A percentile compares a stretch with the other conserved stretches of the same genome.
These are phyloP conservation scores for Diaporthe sp. DNA, from an alignment of 2,329 filamentous ascomycete genomes.

Conservation along the genomic window DNA sequence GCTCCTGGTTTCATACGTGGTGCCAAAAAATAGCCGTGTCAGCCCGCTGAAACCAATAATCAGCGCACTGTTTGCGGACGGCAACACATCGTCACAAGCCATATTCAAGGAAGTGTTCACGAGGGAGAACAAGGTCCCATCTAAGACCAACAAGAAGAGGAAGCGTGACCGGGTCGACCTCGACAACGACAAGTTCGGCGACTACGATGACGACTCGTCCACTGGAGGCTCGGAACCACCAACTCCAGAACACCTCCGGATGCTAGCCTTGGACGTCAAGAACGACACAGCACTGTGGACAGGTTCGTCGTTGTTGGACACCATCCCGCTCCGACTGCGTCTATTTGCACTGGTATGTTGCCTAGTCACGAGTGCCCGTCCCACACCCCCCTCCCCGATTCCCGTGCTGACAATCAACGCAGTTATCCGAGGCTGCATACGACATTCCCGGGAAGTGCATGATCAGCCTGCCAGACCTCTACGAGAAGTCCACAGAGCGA, in stretches of 20 bases:
- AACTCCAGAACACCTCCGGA: slow-evolving; percentile 52
- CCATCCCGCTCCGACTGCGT: slow-evolving; percentile 70
- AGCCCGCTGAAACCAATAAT: slow-evolving; percentile 66
- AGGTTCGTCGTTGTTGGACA: slow-evolving; percentile 58
- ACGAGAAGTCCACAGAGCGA: slow-evolving; percentile 66
- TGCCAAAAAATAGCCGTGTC: slow-evolving; percentile 51
- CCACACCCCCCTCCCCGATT: not conserved
- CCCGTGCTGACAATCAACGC: slow-evolving; percentile 36
- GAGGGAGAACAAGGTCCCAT: slow-evolving; percentile 66
- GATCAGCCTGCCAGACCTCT: slow-evolving; percentile 62
- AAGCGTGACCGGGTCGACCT: slow-evolving; percentile 64
- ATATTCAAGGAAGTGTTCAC: slow-evolving; percentile 75
- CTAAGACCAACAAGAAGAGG: slow-evolving; percentile 57
- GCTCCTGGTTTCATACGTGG: slow-evolving; percentile 71
- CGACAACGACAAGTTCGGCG: slow-evolving; percentile 68
- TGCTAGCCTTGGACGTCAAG: slow-evolving; percentile 45
- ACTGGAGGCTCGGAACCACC: slow-evolving; percentile 58
- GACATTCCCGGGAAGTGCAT: slow-evolving; percentile 55
- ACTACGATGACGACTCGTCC: slow-evolving; percentile 65
- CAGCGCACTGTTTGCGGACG: slow-evolving; percentile 76
- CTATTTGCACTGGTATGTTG: slow-evolving; percentile 65
- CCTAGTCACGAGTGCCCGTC: no score
- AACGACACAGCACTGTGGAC: slow-evolving; percentile 26
- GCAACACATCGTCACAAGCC: slow-evolving; percentile 59
- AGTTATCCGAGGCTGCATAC: slow-evolving; percentile 57